These are phyloP conservation scores for Anthoceros angustus DNA, from an alignment of 225 moss, liverwort and hornwort genomes.

Conservation along the genomic window DNA sequence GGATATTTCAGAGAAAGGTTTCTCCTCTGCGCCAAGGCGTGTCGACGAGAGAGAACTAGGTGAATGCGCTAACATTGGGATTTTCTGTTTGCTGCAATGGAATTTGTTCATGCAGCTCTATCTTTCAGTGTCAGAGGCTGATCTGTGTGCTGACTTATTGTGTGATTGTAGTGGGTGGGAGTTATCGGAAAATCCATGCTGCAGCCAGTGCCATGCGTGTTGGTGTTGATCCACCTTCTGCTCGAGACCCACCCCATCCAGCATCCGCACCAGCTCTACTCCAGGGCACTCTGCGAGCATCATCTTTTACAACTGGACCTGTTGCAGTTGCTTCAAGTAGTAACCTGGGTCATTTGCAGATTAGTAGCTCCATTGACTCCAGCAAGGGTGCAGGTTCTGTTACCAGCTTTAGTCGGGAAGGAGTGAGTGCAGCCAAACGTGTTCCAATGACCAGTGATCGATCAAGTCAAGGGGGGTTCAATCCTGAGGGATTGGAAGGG, in stretches of 20 bases:
- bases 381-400: conserved; percentile 22
- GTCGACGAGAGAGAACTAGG: neutral
- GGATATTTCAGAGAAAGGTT: conserved; percentile 32
- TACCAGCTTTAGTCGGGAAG: conserved; percentile 29
- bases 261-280: conserved; percentile 41
- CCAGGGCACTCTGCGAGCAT: conserved; percentile 15
- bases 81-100: neutral
- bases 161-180: conserved; percentile 38
- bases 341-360: neutral
- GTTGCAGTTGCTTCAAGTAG: neutral
- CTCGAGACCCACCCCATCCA: conserved; percentile 63
- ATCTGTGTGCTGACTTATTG: neutral
- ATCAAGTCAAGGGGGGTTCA: conserved; percentile 21
- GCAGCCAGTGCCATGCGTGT: conserved; percentile 33
- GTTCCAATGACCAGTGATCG: conserved; percentile 28
- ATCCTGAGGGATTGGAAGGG: conserved; percentile 39
- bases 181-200: conserved; percentile 47
- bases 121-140: neutral
- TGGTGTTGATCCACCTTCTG: conserved; percentile 57
- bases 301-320: conserved; percentile 19
- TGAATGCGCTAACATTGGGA: neutral
- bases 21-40: neutral
- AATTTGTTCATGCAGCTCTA: neutral
- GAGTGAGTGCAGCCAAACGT: conserved; percentile 36
- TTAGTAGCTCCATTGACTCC: neutral